phyloP scores from a whole-genome alignment of 2,329 filamentous ascomycete genomes.

The Arthrobotrys entomopaga region DNA sequence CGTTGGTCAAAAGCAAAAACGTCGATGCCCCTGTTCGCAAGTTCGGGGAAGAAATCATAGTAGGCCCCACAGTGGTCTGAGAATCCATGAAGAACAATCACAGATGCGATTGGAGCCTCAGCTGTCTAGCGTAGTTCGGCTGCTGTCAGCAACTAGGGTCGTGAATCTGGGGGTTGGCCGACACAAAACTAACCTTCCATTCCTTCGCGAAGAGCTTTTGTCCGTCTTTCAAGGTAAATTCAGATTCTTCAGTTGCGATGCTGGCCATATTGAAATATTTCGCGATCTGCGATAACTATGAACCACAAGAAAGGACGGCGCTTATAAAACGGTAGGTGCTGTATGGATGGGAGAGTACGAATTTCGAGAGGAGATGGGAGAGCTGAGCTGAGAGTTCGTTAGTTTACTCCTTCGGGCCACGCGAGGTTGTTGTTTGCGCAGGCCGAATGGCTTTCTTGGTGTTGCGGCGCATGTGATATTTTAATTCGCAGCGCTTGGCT shows the following conservation, averaged over 20 bases:
- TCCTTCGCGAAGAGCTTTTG: conserved; percentile 71
- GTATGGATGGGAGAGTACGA: conserved; percentile 2
- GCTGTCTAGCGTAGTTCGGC: conserved; percentile 65
- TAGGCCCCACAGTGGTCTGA: conserved; percentile 84
- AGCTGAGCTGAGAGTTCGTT: conserved; percentile 29
- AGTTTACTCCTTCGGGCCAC: conserved; percentile 13
- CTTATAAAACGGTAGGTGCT: not conserved
- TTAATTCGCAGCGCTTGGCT: conserved; percentile 11
- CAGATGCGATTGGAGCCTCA: conserved; percentile 71
- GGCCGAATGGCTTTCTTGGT: conserved; percentile 11
- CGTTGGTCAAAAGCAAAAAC: conserved; percentile 83
- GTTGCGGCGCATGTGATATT: conserved; percentile 45
- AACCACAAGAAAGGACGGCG: conserved; percentile 1
- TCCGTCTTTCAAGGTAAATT: conserved; percentile 67
- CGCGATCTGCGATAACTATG: not conserved
- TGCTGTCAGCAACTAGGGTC: conserved; percentile 15
- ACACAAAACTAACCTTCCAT: conserved; percentile 65
- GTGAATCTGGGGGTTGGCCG: conserved; percentile 29
- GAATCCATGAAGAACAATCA: conserved; percentile 89
- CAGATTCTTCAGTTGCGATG: conserved; percentile 67
- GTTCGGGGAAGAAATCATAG: conserved; percentile 75
- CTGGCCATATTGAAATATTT: conserved; percentile 31
- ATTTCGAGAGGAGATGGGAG: conserved; percentile 20
- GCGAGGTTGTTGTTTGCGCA: conserved; percentile 20
- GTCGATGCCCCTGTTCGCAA: conserved; percentile 78